Percentiles rank a stretch among this genome's conserved stretches.
phyloP scores from a whole-genome alignment of 2,329 filamentous ascomycete species.

The Huntiella moniliformis region DNA sequence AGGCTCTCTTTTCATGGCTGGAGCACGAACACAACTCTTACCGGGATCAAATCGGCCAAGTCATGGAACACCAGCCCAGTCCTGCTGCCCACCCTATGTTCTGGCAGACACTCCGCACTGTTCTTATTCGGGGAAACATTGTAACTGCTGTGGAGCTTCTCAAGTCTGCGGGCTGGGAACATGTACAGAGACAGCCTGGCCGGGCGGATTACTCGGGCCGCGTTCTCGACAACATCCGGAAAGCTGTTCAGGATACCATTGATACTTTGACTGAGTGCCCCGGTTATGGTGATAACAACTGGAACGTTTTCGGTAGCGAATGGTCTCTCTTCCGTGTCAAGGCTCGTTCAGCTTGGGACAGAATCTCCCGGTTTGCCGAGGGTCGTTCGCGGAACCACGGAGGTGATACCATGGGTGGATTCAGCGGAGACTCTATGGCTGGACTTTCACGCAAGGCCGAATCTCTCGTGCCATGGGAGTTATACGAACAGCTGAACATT shows the following conservation, averaged over 20 bases:
- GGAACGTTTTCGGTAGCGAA: slow-evolving; percentile 64
- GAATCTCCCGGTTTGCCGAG: slow-evolving; percentile 63
- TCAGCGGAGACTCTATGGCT: slow-evolving; percentile 26
- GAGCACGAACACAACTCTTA: slow-evolving; percentile 56
- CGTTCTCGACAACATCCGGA: slow-evolving; percentile 61
- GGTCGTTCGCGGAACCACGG: slow-evolving; percentile 23
- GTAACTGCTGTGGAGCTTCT: slow-evolving; percentile 47
- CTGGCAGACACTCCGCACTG: slow-evolving; percentile 67
- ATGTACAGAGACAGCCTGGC: slow-evolving; percentile 49
- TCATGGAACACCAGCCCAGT: slow-evolving; percentile 47
- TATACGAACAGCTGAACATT: slow-evolving; percentile 68
- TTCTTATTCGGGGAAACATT: slow-evolving; percentile 59
- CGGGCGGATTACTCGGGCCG: slow-evolving; percentile 52
- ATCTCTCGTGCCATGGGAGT: slow-evolving; percentile 71
- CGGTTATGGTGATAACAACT: slow-evolving; percentile 42
- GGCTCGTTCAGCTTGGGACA: slow-evolving; percentile 47
- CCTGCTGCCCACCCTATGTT: slow-evolving; percentile 61
- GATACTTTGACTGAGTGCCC: slow-evolving; percentile 58
- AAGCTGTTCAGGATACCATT: slow-evolving; percentile 49
- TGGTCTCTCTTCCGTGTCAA: slow-evolving; percentile 73
- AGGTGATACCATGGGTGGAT: slow-evolving; percentile 16
- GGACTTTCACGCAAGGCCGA: slow-evolving; percentile 59
- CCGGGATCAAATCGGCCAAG: slow-evolving; percentile 43
- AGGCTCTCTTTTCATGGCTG: slow-evolving; percentile 69
- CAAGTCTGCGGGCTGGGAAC: slow-evolving; percentile 56